phyloP scores from a whole-genome alignment of 2,329 filamentous ascomycete genomes.

The Cephalotrichum gorgonifer region DNA sequence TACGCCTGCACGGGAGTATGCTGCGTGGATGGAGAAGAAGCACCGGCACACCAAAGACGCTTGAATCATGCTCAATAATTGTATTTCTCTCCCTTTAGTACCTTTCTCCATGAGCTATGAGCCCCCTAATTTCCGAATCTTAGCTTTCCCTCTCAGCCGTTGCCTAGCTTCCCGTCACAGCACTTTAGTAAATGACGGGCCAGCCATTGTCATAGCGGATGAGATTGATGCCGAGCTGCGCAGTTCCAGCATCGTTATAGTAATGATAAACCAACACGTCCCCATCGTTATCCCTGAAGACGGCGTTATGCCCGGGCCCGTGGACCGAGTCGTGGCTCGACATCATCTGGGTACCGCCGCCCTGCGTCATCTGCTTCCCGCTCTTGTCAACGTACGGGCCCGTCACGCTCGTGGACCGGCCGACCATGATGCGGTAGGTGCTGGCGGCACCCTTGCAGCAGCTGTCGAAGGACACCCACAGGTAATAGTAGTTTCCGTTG shows the following conservation, averaged over 20 bases:
- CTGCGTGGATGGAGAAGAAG: too few species aligned
- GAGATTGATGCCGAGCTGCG: conserved; percentile 19
- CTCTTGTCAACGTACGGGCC: conserved; percentile 17
- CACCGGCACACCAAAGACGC: too few species aligned
- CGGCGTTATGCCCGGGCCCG: conserved; percentile 20
- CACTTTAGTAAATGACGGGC: conserved; percentile 17
- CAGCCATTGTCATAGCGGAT: conserved; percentile 17
- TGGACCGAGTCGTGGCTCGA: conserved; percentile 17
- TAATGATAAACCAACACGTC: conserved; percentile 22
- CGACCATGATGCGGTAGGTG: conserved; percentile 22
- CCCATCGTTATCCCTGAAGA: conserved; percentile 18
- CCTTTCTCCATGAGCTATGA: too few species aligned
- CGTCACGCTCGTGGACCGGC: conserved; percentile 16
- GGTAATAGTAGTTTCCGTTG: conserved; percentile 18
- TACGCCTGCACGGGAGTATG: too few species aligned
- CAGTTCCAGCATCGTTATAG: conserved; percentile 14
- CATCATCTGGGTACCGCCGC: conserved; percentile 19
- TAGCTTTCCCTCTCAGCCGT: too few species aligned
- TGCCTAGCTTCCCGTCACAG: too few species aligned
- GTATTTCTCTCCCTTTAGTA: too few species aligned
- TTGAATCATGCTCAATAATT: too few species aligned
- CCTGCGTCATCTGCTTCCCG: conserved; percentile 15
- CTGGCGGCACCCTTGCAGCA: conserved; percentile 18
- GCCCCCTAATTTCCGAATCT: too few species aligned
- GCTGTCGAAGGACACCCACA: conserved; percentile 20